These are phyloP conservation scores for Sclerotinia sclerotiorum DNA, from an alignment of 2,329 filamentous ascomycete species.

Conservation along the genomic window DNA sequence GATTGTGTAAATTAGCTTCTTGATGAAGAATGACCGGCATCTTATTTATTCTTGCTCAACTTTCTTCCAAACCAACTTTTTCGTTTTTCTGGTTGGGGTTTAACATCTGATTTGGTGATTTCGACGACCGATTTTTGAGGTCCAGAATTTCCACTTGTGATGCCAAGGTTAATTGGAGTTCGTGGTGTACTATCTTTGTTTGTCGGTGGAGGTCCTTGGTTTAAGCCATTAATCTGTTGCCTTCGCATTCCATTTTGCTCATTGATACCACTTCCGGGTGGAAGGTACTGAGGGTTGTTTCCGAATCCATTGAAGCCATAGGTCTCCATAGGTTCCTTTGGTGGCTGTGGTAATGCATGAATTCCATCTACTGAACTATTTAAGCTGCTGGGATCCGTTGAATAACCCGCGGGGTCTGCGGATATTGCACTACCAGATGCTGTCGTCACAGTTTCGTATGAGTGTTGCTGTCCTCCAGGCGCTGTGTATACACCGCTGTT, in stretches of 20 bases:
- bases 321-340: conserved; percentile 56
- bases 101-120: conserved; percentile 16
- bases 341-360: conserved; percentile 53
- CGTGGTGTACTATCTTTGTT: conserved; percentile 31
- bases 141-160: conserved; percentile 29
- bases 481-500: conserved; percentile 37
- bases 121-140: conserved; percentile 5
- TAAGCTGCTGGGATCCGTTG: conserved; percentile 84
- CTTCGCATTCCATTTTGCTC: conserved; percentile 27
- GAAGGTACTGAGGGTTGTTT: conserved; percentile 43
- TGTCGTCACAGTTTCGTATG: conserved; percentile 83
- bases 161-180: conserved; percentile 39
- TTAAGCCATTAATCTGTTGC: conserved; percentile 29
- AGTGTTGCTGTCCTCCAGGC: conserved; percentile 44
- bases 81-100: conserved; percentile 62
- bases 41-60: conserved; percentile 64
- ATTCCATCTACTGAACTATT: conserved; percentile 86
- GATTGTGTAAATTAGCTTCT: neutral
- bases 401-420: conserved; percentile 73
- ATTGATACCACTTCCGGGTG: conserved; percentile 41
- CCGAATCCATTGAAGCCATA: conserved; percentile 59
- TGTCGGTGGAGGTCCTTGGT: conserved; percentile 32
- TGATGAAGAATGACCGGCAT: conserved; percentile 6
- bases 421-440: conserved; percentile 69
- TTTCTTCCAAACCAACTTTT: conserved; percentile 87